These are phyloP conservation scores for Claviceps maximensis DNA, from an alignment of 2,329 filamentous ascomycete species.

Conservation along the genomic window DNA sequence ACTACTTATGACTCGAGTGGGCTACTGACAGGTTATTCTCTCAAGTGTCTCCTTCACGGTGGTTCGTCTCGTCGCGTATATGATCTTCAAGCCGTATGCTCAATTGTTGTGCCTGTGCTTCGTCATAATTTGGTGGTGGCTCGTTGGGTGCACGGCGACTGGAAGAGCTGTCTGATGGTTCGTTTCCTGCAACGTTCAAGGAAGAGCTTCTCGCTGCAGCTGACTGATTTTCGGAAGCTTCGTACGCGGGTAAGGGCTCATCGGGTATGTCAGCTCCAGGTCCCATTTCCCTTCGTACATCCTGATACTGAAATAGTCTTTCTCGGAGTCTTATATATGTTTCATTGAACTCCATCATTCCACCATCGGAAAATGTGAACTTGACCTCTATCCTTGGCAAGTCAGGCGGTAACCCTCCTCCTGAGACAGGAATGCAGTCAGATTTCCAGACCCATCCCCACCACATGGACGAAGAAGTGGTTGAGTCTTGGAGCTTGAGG, in stretches of 20 bases:
- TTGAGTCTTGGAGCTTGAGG: slow-evolving; percentile 74
- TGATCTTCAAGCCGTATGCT: slow-evolving; percentile 52
- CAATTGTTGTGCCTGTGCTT: slow-evolving; percentile 64
- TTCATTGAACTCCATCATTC: slow-evolving; percentile 81
- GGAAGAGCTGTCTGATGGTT: slow-evolving; percentile 23
- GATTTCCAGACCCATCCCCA: slow-evolving; percentile 90
- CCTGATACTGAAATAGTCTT: slow-evolving; percentile 65
- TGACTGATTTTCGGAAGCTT: slow-evolving; percentile 34
- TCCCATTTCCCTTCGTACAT: slow-evolving; percentile 58
- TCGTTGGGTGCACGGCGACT: slow-evolving; percentile 45
- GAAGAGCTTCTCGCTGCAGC: slow-evolving; percentile 15
- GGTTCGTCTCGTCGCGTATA: slow-evolving; percentile 60
- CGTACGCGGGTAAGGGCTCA: slow-evolving; percentile 81
- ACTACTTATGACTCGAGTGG: background rate
- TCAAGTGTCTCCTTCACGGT: slow-evolving; percentile 25
- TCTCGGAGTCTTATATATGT: slow-evolving; percentile 77
- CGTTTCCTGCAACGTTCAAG: slow-evolving; percentile 13
- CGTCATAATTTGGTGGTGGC: slow-evolving; percentile 83
- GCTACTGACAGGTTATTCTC: background rate
- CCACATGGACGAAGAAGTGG: slow-evolving; percentile 68
- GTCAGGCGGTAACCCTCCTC: slow-evolving; percentile 67
- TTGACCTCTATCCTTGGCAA: slow-evolving; percentile 66
- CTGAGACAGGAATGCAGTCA: slow-evolving; percentile 64
- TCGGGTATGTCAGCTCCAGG: slow-evolving; percentile 54
- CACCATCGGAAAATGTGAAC: slow-evolving; percentile 85